Evolutionary conservation across 2,329 filamentous ascomycete species (phyloP), one percentile per base, ranked within the genome.

Genomic region (Corinectria fuckeliana): DNA sequence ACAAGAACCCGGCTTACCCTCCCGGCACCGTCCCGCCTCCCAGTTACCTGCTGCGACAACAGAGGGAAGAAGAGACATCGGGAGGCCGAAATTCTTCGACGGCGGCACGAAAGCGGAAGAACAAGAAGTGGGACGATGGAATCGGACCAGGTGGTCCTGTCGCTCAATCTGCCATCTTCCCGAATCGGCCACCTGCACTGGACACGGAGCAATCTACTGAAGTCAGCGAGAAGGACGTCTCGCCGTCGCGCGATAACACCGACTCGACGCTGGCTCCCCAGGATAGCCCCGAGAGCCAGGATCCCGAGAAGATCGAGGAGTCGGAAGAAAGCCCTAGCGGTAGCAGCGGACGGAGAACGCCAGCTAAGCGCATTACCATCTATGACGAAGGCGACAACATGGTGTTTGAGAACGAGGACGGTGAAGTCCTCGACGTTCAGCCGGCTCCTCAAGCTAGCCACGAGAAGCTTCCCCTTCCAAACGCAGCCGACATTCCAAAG

Each of bases 161-260:
- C 67, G 91, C 86, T 61, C 88, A 96, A 71, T 97, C 94, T 32
- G 95, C 95, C 21, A 97, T 98, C 68, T 88, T 86, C 65, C 95
- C 95, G 2, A 79, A 81, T 58, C 80, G 81, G 11, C 78, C 76
- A 50, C 60, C 67, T 18, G 57, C 66, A 18, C 60, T 62, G 8
- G 66, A 69, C 8, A 63, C 66, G 4, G 52, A 62, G 20, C 64
- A 69, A 4, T 62, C 71, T 13, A 57, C 50, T 2, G 65, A 69
- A 28, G 38, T 47, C 7, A 50, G 38, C 21, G 73, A 76, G 8
- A 74, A 72, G 48, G 73, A 75, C 2, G 60, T 69, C 1, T 63
- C 66, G 4, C 67, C 74, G 11, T 70, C 71, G 9, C 71, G 67
- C 38, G 74, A 76, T 18, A 69, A 70, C 41, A 71, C 73, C 2